Evolutionary conservation across 192 early-diverging fungal species (phyloP).

Genomic region (Dissophora ornata): DNA sequence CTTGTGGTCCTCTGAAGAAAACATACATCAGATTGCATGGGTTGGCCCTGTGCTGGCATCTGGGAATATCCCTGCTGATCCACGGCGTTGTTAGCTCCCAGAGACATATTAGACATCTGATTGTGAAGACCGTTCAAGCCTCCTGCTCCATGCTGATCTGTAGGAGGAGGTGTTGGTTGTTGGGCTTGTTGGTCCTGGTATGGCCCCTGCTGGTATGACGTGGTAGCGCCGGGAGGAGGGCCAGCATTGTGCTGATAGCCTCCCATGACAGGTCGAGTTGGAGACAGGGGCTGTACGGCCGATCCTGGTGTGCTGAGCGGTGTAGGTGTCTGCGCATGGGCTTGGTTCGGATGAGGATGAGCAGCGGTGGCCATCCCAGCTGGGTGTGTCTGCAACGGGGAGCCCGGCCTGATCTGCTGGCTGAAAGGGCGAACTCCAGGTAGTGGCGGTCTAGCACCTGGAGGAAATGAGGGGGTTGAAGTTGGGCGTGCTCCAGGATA

Average conservation of each 20-base stretch:
- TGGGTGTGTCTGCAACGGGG: constrained; percentile 13
- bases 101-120: constrained; percentile 33
- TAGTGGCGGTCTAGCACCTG: constrained; percentile 15
- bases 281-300: constrained; percentile 14
- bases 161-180: constrained; percentile 10
- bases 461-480: not conserved
- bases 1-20: not conserved
- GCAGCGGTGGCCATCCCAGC: constrained; percentile 12
- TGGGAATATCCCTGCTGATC: constrained; percentile 11
- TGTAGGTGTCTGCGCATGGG: constrained; percentile 18
- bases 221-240: not conserved
- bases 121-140: constrained; percentile 14
- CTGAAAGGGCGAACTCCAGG: constrained; percentile 16
- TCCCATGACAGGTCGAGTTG: constrained; percentile 5
- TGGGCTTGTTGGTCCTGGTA: constrained; percentile 10
- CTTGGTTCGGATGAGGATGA: not conserved
- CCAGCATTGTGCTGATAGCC: constrained; percentile 11
- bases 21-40: constrained; percentile 30
- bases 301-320: constrained; percentile 28
- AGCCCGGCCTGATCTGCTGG: constrained; percentile 27
- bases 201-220: constrained; percentile 9
- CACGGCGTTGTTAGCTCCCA: constrained; percentile 9
- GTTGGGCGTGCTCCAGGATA: constrained; percentile 21
- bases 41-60: constrained; percentile 12
- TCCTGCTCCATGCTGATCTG: constrained; percentile 5